Evolutionary conservation across 352 stramenopile species (phyloP).

Genomic region (Phytopythium delawarense): DNA sequence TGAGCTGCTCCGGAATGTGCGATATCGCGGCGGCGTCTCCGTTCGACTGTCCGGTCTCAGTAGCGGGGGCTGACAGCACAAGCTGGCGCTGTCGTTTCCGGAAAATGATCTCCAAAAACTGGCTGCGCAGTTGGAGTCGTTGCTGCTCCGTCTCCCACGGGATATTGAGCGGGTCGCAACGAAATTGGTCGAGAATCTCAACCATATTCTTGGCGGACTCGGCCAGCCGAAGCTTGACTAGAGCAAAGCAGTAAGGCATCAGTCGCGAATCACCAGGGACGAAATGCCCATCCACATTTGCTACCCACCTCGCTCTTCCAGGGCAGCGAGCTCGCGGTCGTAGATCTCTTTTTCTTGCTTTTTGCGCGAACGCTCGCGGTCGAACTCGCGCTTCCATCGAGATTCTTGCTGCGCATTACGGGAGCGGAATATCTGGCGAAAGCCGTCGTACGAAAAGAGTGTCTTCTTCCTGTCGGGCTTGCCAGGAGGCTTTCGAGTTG

Average conservation of each 20-base stretch:
- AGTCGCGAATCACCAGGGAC: not conserved
- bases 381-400: constrained; percentile 66
- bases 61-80: not conserved
- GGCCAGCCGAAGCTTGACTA: constrained; percentile 65
- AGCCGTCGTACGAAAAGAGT: constrained; percentile 57
- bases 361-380: constrained; percentile 48
- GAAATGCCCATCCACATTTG: not conserved
- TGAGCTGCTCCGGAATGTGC: constrained; percentile 35
- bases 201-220: constrained; percentile 73
- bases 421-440: constrained; percentile 63
- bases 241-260: no score
- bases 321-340: constrained; percentile 43
- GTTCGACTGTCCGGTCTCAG: not conserved
- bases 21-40: not conserved
- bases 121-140: constrained; percentile 36
- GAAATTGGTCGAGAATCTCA: constrained; percentile 53
- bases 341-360: constrained; percentile 73
- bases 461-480: constrained; percentile 10
- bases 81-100: constrained; percentile 37
- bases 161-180: constrained; percentile 37
- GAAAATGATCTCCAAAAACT: constrained; percentile 67
- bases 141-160: constrained; percentile 53
- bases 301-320: constrained; percentile 63
- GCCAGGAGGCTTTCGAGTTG: not conserved
- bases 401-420: constrained; percentile 37